Conservation (phyloP, 345 rosid genomes). For the Rubroshorea leprosula region DNA sequence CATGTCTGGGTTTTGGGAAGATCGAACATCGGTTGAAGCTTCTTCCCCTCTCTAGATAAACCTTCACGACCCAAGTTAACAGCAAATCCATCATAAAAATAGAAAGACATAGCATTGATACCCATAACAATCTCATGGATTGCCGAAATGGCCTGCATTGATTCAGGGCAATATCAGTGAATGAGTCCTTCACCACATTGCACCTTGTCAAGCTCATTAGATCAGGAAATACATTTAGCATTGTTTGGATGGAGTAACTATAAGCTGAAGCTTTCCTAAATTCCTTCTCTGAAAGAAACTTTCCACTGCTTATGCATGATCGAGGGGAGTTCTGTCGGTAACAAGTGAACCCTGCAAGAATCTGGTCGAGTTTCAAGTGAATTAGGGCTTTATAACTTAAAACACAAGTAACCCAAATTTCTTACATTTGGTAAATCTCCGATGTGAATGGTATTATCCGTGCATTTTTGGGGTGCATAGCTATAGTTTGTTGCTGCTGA, state of each 20-base stretch:
- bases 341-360: slow-evolving; percentile 50
- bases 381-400: too few species aligned
- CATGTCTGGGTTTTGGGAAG: too few species aligned
- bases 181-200: slow-evolving; percentile 33
- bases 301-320: slow-evolving; percentile 38
- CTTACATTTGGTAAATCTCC: slow-evolving; percentile 49
- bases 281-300: slow-evolving; percentile 32
- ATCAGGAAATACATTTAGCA: slow-evolving; percentile 46
- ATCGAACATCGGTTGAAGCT: slow-evolving; percentile 38
- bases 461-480: slow-evolving; percentile 36
- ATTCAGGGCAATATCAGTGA: slow-evolving; percentile 30
- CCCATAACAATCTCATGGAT: slow-evolving; percentile 43
- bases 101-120: slow-evolving; percentile 45
- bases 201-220: slow-evolving; percentile 44
- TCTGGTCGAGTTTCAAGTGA: slow-evolving; percentile 22
- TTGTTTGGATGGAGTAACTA: slow-evolving; percentile 37
- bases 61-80: slow-evolving; percentile 35
- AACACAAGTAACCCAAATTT: background rate
- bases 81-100: slow-evolving; percentile 39
- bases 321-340: slow-evolving; percentile 21
- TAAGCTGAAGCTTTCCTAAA: slow-evolving; percentile 41
- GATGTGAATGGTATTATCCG: slow-evolving; percentile 32
- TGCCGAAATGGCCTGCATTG: slow-evolving; percentile 43
- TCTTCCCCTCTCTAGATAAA: slow-evolving; percentile 39
- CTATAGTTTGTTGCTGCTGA: slow-evolving; percentile 35